These are phyloP conservation scores for Berkeleyomyces basicola DNA, from an alignment of 2,329 filamentous ascomycete genomes.

Conservation along the genomic window DNA sequence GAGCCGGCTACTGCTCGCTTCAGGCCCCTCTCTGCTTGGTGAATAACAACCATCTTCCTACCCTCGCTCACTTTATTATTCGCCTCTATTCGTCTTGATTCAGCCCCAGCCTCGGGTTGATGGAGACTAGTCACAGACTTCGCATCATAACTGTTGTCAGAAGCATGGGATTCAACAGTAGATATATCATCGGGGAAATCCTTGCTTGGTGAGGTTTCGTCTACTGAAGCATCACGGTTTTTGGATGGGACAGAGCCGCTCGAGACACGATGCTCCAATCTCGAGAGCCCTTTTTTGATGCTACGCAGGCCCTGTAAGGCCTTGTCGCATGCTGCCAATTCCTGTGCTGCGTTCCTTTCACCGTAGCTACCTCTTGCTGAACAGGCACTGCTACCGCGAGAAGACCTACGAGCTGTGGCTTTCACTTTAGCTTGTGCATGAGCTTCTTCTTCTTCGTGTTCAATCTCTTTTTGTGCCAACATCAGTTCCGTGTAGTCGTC, in stretches of 20 bases:
- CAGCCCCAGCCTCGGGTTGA: constrained; percentile 24
- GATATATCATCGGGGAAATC: constrained; percentile 15
- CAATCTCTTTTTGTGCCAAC: constrained; percentile 17
- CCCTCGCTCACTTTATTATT: background rate
- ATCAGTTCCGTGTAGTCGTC: constrained; percentile 37
- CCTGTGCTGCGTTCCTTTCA: background rate
- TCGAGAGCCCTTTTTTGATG: background rate
- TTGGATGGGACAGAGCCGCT: background rate
- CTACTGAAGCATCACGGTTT: background rate
- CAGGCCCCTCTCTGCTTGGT: background rate
- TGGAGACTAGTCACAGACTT: background rate
- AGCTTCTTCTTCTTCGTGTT: background rate
- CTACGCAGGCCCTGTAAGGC: constrained; percentile 4
- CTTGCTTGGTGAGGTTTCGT: background rate
- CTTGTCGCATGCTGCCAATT: constrained; percentile 9
- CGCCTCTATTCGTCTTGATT: background rate
- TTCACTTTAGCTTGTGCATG: background rate
- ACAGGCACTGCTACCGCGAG: background rate
- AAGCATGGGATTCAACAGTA: constrained; percentile 18
- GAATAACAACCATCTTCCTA: background rate
- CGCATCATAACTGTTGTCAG: background rate
- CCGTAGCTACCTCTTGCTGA: background rate
- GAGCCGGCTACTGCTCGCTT: background rate
- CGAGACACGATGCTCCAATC: constrained; percentile 2
- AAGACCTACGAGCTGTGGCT: background rate